Evolutionary conservation across 768 basidiomycete genomes (phyloP).

Genomic region (Crepidotus variabilis): DNA sequence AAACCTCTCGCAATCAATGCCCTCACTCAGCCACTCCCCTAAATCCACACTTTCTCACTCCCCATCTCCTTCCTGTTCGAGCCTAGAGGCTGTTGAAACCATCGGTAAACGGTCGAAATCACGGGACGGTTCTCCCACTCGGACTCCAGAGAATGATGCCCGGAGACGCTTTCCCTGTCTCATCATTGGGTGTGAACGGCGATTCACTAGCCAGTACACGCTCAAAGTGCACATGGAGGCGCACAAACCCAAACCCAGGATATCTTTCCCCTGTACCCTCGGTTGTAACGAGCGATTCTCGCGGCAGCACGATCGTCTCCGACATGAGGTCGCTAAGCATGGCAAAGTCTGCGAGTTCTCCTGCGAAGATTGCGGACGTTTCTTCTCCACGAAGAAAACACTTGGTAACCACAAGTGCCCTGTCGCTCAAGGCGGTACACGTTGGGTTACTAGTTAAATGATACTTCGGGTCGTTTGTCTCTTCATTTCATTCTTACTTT

Average conservation of each 20-base stretch:
- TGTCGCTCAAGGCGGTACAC: conserved; percentile 42
- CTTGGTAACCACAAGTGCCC: conserved; percentile 56
- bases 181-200: conserved; percentile 41
- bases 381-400: conserved; percentile 51
- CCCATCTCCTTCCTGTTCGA: conserved; percentile 24
- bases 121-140: conserved; percentile 28
- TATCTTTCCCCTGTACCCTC: conserved; percentile 46
- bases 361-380: conserved; percentile 48
- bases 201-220: conserved; percentile 53
- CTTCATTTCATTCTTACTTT: background rate
- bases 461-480: background rate
- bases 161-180: conserved; percentile 45
- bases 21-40: conserved; percentile 13
- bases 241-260: conserved; percentile 48
- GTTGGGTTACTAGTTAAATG: conserved; percentile 38
- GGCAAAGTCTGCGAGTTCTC: conserved; percentile 52
- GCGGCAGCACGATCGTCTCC: conserved; percentile 51
- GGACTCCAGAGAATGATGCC: conserved; percentile 28
- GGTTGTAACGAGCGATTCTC: conserved; percentile 55
- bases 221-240: conserved; percentile 53
- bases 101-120: conserved; percentile 16
- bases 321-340: conserved; percentile 58
- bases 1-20: conserved; percentile 13
- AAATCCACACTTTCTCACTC: conserved; percentile 19
- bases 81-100: conserved; percentile 18